A percentile compares a stretch with the other conserved stretches of the same genome.
Conservation (phyloP, 2,329 filamentous ascomycete genomes). For the Claviceps lovelessii region DNA sequence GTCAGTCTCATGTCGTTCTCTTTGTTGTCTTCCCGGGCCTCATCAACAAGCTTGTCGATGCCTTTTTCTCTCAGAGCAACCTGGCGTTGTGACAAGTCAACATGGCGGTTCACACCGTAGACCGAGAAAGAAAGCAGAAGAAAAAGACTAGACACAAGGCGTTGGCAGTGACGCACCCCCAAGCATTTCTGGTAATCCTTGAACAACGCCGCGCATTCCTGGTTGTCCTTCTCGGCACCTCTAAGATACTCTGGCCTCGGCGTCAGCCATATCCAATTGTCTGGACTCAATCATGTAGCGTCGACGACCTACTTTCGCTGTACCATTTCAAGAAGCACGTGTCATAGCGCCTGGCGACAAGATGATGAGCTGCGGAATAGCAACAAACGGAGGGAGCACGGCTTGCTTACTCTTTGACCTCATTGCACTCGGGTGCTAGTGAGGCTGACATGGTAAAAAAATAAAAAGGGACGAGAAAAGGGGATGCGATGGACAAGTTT, state of each 20-base stretch:
- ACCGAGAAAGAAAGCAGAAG: background rate
- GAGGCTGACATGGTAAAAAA: constrained; percentile 62
- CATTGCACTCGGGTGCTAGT: constrained; percentile 85
- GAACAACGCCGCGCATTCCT: constrained; percentile 75
- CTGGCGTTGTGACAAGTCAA: constrained; percentile 30
- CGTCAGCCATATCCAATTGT: background rate
- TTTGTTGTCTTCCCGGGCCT: constrained; percentile 75
- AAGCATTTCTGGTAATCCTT: constrained; percentile 80
- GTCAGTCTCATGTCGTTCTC: constrained; percentile 58
- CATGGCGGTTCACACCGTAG: background rate
- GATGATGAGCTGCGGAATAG: background rate
- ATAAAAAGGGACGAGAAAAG: background rate
- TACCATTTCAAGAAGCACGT: constrained; percentile 99
- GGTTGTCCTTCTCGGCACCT: constrained; percentile 65
- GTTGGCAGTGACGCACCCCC: constrained; percentile 36
- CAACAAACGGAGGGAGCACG: background rate
- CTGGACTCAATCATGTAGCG: background rate
- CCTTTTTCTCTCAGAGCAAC: constrained; percentile 75
- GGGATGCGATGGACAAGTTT: background rate
- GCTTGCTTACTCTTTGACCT: constrained; percentile 71
- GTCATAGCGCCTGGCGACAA: constrained; percentile 62
- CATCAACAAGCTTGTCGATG: constrained; percentile 84
- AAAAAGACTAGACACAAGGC: background rate
- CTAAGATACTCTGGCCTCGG: constrained; percentile 63
- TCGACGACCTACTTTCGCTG: constrained; percentile 65